These are phyloP conservation scores for Geosiphon pyriformis DNA, from an alignment of 192 early-diverging fungal genomes.

Conservation along the genomic window DNA sequence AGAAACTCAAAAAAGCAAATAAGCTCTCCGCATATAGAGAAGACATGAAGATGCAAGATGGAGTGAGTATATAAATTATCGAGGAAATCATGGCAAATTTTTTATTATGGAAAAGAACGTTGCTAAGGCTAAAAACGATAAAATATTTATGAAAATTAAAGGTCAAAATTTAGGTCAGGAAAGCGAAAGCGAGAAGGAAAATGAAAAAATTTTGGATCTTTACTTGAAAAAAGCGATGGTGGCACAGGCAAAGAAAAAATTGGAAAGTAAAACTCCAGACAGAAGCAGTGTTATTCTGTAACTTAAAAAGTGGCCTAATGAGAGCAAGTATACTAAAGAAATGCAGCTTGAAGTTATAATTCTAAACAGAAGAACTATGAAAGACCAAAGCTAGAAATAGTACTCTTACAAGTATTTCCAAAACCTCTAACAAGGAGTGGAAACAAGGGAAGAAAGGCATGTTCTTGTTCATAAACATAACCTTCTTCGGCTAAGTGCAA, in stretches of 20 bases:
- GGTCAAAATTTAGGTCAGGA: neutral
- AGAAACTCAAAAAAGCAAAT: constrained; percentile 75
- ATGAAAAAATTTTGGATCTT: neutral
- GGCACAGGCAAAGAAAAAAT: constrained; percentile 68
- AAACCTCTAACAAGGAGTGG: constrained; percentile 59
- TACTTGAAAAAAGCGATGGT: constrained; percentile 67
- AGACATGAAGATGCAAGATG: constrained; percentile 83
- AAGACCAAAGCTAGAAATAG: too few species aligned
- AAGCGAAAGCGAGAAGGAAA: neutral
- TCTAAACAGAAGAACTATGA: too few species aligned
- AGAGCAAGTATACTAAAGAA: too few species aligned
- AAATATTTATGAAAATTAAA: neutral
- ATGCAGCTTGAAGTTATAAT: too few species aligned
- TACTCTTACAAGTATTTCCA: constrained; percentile 39
- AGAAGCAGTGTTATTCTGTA: constrained; percentile 44
- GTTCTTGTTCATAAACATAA: constrained; percentile 83
- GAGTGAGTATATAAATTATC: constrained; percentile 68
- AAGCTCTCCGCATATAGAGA: constrained; percentile 80
- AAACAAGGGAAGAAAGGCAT: constrained; percentile 84
- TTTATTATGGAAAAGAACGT: constrained; percentile 36
- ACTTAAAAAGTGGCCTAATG: constrained; percentile 23
- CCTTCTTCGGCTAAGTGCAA: constrained; percentile 66
- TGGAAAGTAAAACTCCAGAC: constrained; percentile 69
- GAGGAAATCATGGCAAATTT: constrained; percentile 59
- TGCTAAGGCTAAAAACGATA: constrained; percentile 19